Conservation (phyloP, 169 alveolate species). For the Miamiensis avidus region DNA sequence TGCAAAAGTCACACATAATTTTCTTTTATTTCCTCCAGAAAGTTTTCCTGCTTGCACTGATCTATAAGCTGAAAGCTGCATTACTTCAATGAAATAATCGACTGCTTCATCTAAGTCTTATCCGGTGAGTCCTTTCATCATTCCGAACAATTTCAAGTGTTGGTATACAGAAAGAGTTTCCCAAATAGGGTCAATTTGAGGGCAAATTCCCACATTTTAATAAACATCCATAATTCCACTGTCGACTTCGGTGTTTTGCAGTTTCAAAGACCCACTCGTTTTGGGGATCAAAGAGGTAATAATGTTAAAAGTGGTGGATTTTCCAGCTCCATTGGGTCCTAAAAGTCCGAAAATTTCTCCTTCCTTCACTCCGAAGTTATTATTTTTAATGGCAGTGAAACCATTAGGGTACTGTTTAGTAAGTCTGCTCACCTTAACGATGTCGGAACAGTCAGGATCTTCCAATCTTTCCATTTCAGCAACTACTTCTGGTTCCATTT, state of each 20-base stretch:
- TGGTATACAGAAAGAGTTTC: constrained; percentile 66
- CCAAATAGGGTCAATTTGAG: constrained; percentile 67
- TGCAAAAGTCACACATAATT: constrained; percentile 71
- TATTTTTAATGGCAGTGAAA: constrained; percentile 59
- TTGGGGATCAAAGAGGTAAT: constrained; percentile 50
- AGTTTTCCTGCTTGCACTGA: constrained; percentile 51
- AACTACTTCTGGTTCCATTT: not conserved
- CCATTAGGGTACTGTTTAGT: too few species aligned
- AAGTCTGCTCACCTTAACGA: too few species aligned
- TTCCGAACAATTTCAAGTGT: constrained; percentile 65
- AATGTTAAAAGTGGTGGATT: constrained; percentile 64
- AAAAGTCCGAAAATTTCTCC: constrained; percentile 60
- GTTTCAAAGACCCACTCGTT: constrained; percentile 46
- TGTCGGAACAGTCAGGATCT: too few species aligned
- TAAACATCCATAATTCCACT: constrained; percentile 38
- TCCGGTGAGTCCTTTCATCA: constrained; percentile 53
- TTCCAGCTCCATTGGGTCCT: constrained; percentile 76
- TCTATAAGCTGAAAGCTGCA: constrained; percentile 49
- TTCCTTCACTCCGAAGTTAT: constrained; percentile 59
- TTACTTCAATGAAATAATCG: constrained; percentile 21
- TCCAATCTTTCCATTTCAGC: not conserved
- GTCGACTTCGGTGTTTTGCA: constrained; percentile 54
- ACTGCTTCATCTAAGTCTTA: constrained; percentile 36
- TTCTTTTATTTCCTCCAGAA: constrained; percentile 85
- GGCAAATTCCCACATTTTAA: constrained; percentile 64